Conservation (phyloP, 75 land plant genomes). For the Selaginella tamariscina region DNA sequence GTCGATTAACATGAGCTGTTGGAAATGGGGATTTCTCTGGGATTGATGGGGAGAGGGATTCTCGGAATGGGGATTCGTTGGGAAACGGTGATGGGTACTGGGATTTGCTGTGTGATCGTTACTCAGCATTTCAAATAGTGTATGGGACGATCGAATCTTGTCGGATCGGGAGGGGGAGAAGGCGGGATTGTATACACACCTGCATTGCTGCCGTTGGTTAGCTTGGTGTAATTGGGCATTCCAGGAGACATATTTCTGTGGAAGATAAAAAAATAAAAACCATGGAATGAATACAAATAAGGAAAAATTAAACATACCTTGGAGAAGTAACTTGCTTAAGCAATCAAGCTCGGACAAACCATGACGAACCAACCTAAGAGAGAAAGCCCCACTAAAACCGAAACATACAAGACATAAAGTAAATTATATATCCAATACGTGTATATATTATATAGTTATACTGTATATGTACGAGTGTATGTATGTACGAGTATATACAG, state of each 20-base stretch:
- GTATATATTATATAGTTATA: no score
- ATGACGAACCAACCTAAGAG: background rate
- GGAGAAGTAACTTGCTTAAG: no score
- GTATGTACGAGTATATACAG: background rate
- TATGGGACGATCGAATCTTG: background rate
- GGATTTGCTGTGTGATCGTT: no score
- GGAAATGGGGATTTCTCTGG: background rate
- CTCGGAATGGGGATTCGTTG: no score
- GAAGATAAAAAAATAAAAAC: background rate
- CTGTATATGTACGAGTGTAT: background rate
- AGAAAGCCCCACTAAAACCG: background rate
- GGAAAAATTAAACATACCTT: no score
- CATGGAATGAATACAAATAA: no score
- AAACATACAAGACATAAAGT: no score
- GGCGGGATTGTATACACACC: background rate
- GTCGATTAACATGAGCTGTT: background rate
- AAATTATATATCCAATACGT: no score
- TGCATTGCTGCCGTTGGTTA: background rate
- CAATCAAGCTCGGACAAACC: background rate
- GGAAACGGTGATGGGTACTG: no score
- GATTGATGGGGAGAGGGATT: no score
- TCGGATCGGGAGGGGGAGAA: background rate
- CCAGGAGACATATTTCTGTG: background rate
- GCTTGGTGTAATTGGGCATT: slow-evolving; percentile 1
- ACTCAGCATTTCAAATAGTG: background rate